Base-by-base conservation (phyloP, 768 basidiomycete species). In the Bullera alba region DNA sequence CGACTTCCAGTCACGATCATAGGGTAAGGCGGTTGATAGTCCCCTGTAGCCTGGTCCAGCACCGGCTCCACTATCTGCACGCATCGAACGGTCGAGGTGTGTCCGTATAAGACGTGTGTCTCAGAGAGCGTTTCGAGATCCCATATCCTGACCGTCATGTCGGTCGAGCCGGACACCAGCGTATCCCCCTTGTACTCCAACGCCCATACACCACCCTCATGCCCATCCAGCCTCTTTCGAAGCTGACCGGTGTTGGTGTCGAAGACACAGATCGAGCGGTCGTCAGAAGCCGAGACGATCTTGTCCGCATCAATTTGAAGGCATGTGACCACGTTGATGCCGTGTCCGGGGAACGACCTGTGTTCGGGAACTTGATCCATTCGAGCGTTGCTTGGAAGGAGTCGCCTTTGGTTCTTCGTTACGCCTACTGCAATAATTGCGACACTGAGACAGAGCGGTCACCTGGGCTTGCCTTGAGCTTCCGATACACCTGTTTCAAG, bases 141-240 rank as follows among this genome's bases (percentile, higher is more conserved):
- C 91, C 90, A 95, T 32, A 92, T 85, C 42, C 91, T 79, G 48
- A 95, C 87, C 0, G 89, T 92, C 25, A 90, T 82, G 75, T 95
- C 91, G 6, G 91, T 95, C 12, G 86, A 88, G 4, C 91, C 91
- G 60, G 85, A 89, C 58, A 93, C 91, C 26, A 73, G 57, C 39
- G 70, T 89, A 82, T 76, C 86, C 21, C 71, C 74, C 32, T 69
- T 50, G 55, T 87, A 71, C 80, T 87, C 29, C n/a, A 97, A 76
- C 15, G 92, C 91, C 92, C 92, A 97, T 1, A 97, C 90, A 16
- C 92, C 92, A 43, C 92, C 92, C 60, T 90, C 87, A 62, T 97
- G 92, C 2, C 92, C 93, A 51, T 86, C 79, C 36, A 97, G 78
- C 1, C 83, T 80, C 35, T 80, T 81, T 4, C 84, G 71, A 19